A percentile compares a stretch with the other conserved stretches of the same genome.
These are phyloP conservation scores for Calocybe gambosa DNA, from an alignment of 1,284 basidiomycete species.

Conservation along the genomic window DNA sequence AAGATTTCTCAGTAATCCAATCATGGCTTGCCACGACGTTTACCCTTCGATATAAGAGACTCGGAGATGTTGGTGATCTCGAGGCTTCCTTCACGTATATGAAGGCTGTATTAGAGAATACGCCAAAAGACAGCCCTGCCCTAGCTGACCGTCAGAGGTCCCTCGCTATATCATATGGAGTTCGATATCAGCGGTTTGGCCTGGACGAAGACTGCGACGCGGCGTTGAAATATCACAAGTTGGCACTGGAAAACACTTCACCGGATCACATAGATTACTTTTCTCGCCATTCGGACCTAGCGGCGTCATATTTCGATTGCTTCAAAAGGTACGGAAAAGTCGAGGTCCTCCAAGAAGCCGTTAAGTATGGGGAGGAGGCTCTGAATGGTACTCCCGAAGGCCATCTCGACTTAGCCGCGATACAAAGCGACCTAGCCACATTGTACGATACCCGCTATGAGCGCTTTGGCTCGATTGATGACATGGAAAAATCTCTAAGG, in stretches of 20 bases:
- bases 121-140: background rate
- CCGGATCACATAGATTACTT: background rate
- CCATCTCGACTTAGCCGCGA: background rate
- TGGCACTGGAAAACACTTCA: background rate
- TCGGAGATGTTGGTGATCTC: background rate
- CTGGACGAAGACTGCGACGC: background rate
- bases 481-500: background rate
- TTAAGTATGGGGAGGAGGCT: background rate
- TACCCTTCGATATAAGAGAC: background rate
- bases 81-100: background rate
- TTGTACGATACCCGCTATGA: background rate
- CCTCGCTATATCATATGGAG: background rate
- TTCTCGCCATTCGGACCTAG: background rate
- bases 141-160: background rate
- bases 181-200: background rate
- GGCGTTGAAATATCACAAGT: background rate
- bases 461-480: background rate
- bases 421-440: background rate
- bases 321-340: background rate
- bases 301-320: background rate
- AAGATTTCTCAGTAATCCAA: background rate
- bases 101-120: background rate
- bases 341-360: background rate
- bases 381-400: background rate
- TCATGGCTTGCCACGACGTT: too few species aligned